Evolutionary conservation across 2,329 filamentous ascomycete genomes (phyloP).

Genomic region (Microcyclospora tardicrescens): DNA sequence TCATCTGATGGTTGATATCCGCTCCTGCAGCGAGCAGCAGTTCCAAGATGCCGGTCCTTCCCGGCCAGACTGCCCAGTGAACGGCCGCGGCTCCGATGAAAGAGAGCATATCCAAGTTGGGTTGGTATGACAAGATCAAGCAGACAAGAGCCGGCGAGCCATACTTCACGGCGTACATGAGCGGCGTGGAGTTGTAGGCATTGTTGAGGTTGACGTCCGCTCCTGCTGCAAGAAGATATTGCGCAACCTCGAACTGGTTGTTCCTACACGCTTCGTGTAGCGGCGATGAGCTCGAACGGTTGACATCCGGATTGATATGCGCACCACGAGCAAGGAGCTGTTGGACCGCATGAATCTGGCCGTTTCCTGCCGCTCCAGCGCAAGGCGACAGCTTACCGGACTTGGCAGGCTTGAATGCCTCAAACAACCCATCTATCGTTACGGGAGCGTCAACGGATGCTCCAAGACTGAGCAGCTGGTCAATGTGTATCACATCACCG

Average conservation of each 20-base stretch:
- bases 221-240: conserved; percentile 10
- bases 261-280: conserved; percentile 20
- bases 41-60: conserved; percentile 12
- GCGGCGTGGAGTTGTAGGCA: conserved; percentile 18
- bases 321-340: conserved; percentile 18
- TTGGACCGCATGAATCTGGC: conserved; percentile 15
- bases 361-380: conserved; percentile 19
- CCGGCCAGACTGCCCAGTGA: conserved; percentile 19
- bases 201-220: conserved; percentile 17
- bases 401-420: conserved; percentile 23
- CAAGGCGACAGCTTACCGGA: conserved; percentile 19
- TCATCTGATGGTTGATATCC: conserved; percentile 14
- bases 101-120: conserved; percentile 13
- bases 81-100: conserved; percentile 20
- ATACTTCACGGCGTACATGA: conserved; percentile 24
- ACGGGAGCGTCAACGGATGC: conserved; percentile 16
- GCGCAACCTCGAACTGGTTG: conserved; percentile 16
- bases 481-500: conserved; percentile 17
- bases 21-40: conserved; percentile 17
- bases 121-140: conserved; percentile 15
- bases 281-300: conserved; percentile 17
- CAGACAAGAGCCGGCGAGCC: conserved; percentile 12
- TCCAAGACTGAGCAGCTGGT: conserved; percentile 15
- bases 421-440: conserved; percentile 17
- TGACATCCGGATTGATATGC: conserved; percentile 15